Evolutionary conservation across 2,329 filamentous ascomycete species (phyloP), one percentile per base, ranked within the genome.

Genomic region (Tricladium varicosporioides): DNA sequence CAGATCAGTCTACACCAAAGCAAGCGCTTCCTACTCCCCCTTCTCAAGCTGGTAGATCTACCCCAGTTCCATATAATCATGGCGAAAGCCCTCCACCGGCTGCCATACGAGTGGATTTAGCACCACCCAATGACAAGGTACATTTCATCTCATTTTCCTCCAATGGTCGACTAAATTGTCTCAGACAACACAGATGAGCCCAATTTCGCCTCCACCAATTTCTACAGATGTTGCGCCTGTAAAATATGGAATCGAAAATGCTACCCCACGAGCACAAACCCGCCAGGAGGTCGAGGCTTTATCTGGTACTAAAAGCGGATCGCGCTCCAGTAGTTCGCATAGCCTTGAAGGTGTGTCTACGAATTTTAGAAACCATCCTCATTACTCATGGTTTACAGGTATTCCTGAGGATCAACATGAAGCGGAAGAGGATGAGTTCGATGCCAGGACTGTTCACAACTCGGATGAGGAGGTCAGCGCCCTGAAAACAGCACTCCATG

Each of bases 181-280:
- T 45, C 45, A 71, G 69, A 63, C 27, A 42, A 59, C 60, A 18
- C 65, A 68, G 48, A 56, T 62, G 32, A 66, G 65, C 42, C 68
- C 68, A 1, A 57, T 69, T n/a, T 82, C 82, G 51, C 79, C 80
- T 43, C 87, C 89, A 1, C 88, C 90, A 3, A 82, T 96, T 47
- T 86, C 88, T 31, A 96, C 92, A 19, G 81, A 90, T 64, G 79
- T 96, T 19, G 82, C 85, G 56, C 85, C 82, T 46, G 77, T 80
- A 15, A 75, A 79, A 53, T 91, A 88, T 69, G 87, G 83, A 67
- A 70, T 85, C 32, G 87, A 91, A 54, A 81, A 80, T 63, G 82
- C 86, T 46, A 96, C 92, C 1, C 92, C 92, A 8, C 85, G 86
- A 64, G 92, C 92, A 2, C 91, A 96, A 69, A 93, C 91, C 54